These are phyloP conservation scores for Albophoma yamanashiensis DNA, from an alignment of 2,329 filamentous ascomycete species.

Conservation along the genomic window DNA sequence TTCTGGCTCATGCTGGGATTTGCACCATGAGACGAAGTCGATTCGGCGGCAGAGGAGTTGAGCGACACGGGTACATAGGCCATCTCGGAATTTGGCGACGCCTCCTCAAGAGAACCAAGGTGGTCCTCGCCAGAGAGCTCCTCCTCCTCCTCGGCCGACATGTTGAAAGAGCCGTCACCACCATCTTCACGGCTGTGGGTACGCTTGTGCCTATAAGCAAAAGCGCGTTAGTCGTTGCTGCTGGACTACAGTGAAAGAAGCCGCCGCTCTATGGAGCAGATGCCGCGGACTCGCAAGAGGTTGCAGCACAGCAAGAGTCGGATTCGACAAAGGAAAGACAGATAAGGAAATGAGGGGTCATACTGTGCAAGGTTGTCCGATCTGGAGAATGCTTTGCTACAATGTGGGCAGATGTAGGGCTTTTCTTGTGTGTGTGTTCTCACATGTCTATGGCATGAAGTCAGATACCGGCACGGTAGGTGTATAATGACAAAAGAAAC, in stretches of 20 bases:
- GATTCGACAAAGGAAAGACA: constrained; percentile 16
- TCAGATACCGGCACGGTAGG: constrained; percentile 10
- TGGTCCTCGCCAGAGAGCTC: constrained; percentile 76
- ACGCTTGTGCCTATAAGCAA: constrained; percentile 66
- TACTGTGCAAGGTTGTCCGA: constrained; percentile 99
- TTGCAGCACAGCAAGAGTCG: background rate
- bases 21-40: constrained; percentile 7
- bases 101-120: constrained; percentile 68
- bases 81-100: constrained; percentile 61
- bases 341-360: constrained; percentile 30
- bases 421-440: constrained; percentile 98
- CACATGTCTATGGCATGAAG: constrained; percentile 62
- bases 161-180: constrained; percentile 44
- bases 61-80: constrained; percentile 48
- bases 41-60: constrained; percentile 22
- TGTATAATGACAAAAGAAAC: constrained; percentile 17
- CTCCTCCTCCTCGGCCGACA: constrained; percentile 77
- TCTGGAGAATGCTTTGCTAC: constrained; percentile 96
- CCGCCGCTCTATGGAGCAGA: background rate
- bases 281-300: background rate
- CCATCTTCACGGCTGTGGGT: constrained; percentile 57
- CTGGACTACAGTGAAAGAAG: background rate
- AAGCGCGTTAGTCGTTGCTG: constrained; percentile 5
- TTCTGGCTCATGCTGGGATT: constrained; percentile 9
- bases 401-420: constrained; percentile 94